Conservation (phyloP, 768 basidiomycete genomes). For the Rhodosporidiobolus odoratus region DNA sequence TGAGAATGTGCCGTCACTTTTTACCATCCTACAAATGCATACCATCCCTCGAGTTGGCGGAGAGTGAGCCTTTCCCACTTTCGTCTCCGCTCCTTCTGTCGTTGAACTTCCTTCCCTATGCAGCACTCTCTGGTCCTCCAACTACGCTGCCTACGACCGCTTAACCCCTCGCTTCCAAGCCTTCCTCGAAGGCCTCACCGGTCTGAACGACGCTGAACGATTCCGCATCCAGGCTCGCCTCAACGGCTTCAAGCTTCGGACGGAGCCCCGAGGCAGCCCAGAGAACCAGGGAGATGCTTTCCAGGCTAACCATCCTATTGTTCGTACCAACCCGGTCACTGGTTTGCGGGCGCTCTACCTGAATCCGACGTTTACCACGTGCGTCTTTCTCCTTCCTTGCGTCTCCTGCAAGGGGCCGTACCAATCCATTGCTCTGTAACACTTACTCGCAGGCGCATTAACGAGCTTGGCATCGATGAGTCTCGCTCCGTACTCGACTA, state of each 20-base stretch:
- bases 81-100: neutral
- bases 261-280: constrained; percentile 44
- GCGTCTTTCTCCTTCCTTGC: neutral
- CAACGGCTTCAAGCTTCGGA: constrained; percentile 43
- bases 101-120: neutral
- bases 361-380: constrained; percentile 34
- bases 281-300: constrained; percentile 46
- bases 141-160: constrained; percentile 44
- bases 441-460: constrained; percentile 22
- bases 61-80: constrained; percentile 13
- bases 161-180: constrained; percentile 43
- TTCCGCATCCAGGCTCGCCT: constrained; percentile 45
- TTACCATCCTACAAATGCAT: constrained; percentile 46
- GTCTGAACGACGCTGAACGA: constrained; percentile 45
- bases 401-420: neutral
- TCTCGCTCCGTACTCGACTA: constrained; percentile 45
- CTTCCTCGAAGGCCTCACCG: constrained; percentile 46
- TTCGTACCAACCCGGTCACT: constrained; percentile 43
- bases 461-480: constrained; percentile 37
- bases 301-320: constrained; percentile 37
- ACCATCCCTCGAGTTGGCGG: constrained; percentile 44
- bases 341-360: constrained; percentile 35
- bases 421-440: no score
- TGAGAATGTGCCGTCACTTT: constrained; percentile 44
- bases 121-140: constrained; percentile 43